Evolutionary conservation across 2,329 filamentous ascomycete species (phyloP), one percentile per base, ranked within the genome.

Genomic region (Cladosporium colombiae): DNA sequence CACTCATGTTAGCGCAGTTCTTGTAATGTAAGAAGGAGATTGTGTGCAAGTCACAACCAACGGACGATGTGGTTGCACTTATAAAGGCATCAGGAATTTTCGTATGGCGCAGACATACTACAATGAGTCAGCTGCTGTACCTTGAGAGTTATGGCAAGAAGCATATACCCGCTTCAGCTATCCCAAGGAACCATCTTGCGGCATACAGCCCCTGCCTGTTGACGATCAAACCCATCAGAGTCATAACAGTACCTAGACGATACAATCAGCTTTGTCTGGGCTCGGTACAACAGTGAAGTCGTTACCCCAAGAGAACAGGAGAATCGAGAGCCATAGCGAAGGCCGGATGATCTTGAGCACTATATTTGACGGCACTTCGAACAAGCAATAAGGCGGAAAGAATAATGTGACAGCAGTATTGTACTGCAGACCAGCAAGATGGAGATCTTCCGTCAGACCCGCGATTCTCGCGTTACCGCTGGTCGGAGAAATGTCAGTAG

Each of bases 391-490:
- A 2, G 78, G 65, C 63, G 80, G 78, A 68, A 90, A 90, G 71
- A 88, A 90, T 0, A 89, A 74, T 0, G 87, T 89, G 33, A 90
- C 71, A 0, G 86, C 85, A 0, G 84, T 86, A 2, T 90, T 79
- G 65, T 90, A 90, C 69, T 89, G 82, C 33, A 67, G 35, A n/a
- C 70, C 70, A 13, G 67, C 68, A 50, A 73, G 62, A 7, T 67
- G 58, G 27, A 73, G 64, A 25, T 71, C 71, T 33, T 68, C 66
- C 7, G 60, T 61, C 21, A 73, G 59, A 3, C 71, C 71, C 13
- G 69, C 71, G 31, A 73, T 73, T 60, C 71, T 70, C 25, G 72
- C 72, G 60, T 73, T 73, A 29, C 69, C 71, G 27, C 68, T 70
- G 55, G 67, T 68, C 33, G 63, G 23, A 14, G 10, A 16, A 3